Conservation (phyloP, 164 flowering plant species). For the Magnolia changhungtana region DNA sequence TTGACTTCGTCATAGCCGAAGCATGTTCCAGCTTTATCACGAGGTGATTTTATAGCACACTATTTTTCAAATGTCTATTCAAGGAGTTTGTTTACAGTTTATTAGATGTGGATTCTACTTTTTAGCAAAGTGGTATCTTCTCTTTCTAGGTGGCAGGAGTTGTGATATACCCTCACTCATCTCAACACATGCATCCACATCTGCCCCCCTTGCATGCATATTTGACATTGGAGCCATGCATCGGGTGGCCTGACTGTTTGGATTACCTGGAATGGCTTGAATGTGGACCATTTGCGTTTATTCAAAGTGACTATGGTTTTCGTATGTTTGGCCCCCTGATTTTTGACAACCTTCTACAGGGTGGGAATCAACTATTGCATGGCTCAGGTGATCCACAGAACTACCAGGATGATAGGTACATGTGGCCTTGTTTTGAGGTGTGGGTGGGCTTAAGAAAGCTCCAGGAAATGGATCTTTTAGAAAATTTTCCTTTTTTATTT, state of each 20-base stretch:
- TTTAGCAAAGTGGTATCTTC: neutral
- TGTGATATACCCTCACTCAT: neutral
- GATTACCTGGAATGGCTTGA: too few relatives aligned
- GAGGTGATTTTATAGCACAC: constrained; percentile 39
- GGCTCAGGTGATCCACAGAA: neutral
- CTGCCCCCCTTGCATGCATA: too few relatives aligned
- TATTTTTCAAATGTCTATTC: neutral
- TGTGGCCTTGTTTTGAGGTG: neutral
- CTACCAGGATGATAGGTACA: neutral
- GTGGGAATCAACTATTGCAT: neutral
- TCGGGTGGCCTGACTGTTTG: too few relatives aligned
- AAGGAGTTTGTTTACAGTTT: neutral
- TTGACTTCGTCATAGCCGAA: constrained; percentile 59
- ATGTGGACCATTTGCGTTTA: neutral
- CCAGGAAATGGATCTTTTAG: too few relatives aligned
- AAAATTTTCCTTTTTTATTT: neutral
- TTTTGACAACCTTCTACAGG: neutral
- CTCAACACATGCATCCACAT: neutral
- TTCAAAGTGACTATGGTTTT: too few relatives aligned
- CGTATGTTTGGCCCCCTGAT: neutral
- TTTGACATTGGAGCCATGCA: too few relatives aligned
- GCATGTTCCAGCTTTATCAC: constrained; percentile 79
- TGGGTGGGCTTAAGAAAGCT: too few relatives aligned
- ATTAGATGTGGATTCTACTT: neutral
- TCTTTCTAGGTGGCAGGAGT: neutral